These are phyloP conservation scores for Talaromyces sp. DNA, from an alignment of 2,329 filamentous ascomycete genomes.

Conservation along the genomic window DNA sequence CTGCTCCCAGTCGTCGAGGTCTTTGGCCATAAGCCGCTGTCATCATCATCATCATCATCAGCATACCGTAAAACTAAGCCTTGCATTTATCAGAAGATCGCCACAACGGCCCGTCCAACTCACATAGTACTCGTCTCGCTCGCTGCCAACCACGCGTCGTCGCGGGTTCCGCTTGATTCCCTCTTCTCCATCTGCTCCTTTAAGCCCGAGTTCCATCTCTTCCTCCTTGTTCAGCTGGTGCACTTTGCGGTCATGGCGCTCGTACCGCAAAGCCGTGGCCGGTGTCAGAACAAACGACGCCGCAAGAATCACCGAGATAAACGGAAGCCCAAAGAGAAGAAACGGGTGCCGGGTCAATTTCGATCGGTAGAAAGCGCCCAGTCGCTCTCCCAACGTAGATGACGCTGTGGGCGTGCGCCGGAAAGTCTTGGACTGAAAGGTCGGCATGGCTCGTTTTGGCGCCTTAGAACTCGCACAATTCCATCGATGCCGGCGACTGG, in stretches of 20 bases:
- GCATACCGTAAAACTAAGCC: neutral
- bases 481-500: neutral
- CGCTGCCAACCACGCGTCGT: conserved; percentile 35
- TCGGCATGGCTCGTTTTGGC: conserved; percentile 42
- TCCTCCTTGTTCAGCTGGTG: conserved; percentile 80
- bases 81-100: neutral
- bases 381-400: conserved; percentile 55
- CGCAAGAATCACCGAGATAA: conserved; percentile 80
- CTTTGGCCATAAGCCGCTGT: conserved; percentile 76
- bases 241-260: conserved; percentile 85
- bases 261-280: conserved; percentile 87
- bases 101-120: conserved; percentile 10
- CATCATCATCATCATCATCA: neutral
- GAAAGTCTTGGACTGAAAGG: conserved; percentile 67
- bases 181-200: conserved; percentile 68
- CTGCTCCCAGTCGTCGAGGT: conserved; percentile 94
- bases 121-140: conserved; percentile 45
- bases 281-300: conserved; percentile 93
- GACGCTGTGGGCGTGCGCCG: conserved; percentile 47
- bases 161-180: conserved; percentile 54
- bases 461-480: neutral
- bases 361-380: conserved; percentile 72
- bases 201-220: conserved; percentile 67
- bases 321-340: conserved; percentile 86
- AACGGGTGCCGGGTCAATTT: conserved; percentile 76